Percentiles rank a stretch among this genome's conserved stretches.
phyloP scores from a whole-genome alignment of 1,139 yeast genomes.

The Yamadazyma triangularis region DNA sequence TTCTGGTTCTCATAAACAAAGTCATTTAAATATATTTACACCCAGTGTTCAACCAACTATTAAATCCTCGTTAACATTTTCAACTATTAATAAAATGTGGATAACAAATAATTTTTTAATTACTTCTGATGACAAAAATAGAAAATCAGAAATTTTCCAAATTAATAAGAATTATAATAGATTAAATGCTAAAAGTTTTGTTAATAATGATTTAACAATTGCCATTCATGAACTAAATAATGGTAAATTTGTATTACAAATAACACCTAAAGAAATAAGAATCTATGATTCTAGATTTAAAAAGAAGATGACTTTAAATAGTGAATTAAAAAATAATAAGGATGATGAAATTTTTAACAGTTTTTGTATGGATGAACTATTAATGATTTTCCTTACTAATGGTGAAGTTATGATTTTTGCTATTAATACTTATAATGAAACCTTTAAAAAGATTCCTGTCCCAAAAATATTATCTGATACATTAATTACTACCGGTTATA shows the following conservation, averaged over 20 bases:
- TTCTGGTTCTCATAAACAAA: slow-evolving; percentile 57
- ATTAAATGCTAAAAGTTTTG: slow-evolving; percentile 59
- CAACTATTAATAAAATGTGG: slow-evolving; percentile 75
- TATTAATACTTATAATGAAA: slow-evolving; percentile 36
- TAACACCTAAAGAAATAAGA: slow-evolving; percentile 62
- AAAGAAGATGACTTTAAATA: slow-evolving; percentile 28
- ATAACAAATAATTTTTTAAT: slow-evolving; percentile 59
- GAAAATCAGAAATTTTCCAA: slow-evolving; percentile 69
- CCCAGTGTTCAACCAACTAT: slow-evolving; percentile 65
- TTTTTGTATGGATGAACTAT: slow-evolving; percentile 45
- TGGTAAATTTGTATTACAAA: slow-evolving; percentile 65
- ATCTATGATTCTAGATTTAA: slow-evolving; percentile 65
- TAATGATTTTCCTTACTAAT: slow-evolving; percentile 49
- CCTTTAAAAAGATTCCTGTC: slow-evolving; percentile 32
- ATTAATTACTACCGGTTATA: slow-evolving; percentile 67
- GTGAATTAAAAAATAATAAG: slow-evolving; percentile 19
- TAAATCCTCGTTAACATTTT: slow-evolving; percentile 67
- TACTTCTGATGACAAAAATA: slow-evolving; percentile 64
- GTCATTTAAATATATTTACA: slow-evolving; percentile 55
- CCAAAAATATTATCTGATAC: slow-evolving; percentile 56
- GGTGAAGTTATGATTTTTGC: slow-evolving; percentile 53
- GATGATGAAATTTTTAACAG: slow-evolving; percentile 51
- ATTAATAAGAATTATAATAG: slow-evolving; percentile 65
- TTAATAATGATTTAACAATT: slow-evolving; percentile 60
- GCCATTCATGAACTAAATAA: slow-evolving; percentile 59